These are phyloP conservation scores for Penicillium sp. DNA, from an alignment of 2,329 filamentous ascomycete genomes.

Conservation along the genomic window DNA sequence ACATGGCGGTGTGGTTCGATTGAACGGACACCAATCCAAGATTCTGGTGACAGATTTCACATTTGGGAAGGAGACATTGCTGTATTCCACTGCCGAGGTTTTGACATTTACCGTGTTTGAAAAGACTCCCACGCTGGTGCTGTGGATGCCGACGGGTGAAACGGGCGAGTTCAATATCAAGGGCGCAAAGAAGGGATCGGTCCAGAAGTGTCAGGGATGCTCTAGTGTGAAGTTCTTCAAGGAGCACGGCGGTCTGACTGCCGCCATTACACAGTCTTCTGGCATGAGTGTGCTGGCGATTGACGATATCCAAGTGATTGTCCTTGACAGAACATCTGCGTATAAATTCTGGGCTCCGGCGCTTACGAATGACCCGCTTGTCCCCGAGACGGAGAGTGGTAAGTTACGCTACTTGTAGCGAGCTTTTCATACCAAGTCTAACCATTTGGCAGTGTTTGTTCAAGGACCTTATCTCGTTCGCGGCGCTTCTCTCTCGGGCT, in stretches of 20 bases:
- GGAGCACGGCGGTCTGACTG: constrained; percentile 44
- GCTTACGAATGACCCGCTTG: constrained; percentile 50
- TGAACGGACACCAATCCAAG: constrained; percentile 64
- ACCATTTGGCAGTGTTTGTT: constrained; percentile 47
- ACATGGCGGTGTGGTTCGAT: constrained; percentile 49
- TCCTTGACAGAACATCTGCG: constrained; percentile 57
- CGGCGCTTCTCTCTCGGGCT: constrained; percentile 41
- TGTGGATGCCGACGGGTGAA: constrained; percentile 59
- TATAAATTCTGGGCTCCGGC: constrained; percentile 61
- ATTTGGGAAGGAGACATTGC: constrained; percentile 53
- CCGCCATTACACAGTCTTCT: constrained; percentile 52
- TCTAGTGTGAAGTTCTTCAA: constrained; percentile 47
- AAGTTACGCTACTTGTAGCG: constrained; percentile 1
- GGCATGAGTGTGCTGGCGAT: constrained; percentile 53
- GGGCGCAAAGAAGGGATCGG: constrained; percentile 38
- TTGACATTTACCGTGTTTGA: constrained; percentile 55
- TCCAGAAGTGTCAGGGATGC: constrained; percentile 44
- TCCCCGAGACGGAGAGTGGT: constrained; percentile 51
- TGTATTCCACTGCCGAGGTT: constrained; percentile 60
- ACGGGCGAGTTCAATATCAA: constrained; percentile 57
- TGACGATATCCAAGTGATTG: constrained; percentile 52
- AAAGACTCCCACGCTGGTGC: constrained; percentile 48
- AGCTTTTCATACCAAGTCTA: background rate
- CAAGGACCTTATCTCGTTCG: constrained; percentile 58
- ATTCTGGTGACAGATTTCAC: constrained; percentile 62